Conservation (phyloP, 2,329 filamentous ascomycete species). For the Aspergillus terreus region DNA sequence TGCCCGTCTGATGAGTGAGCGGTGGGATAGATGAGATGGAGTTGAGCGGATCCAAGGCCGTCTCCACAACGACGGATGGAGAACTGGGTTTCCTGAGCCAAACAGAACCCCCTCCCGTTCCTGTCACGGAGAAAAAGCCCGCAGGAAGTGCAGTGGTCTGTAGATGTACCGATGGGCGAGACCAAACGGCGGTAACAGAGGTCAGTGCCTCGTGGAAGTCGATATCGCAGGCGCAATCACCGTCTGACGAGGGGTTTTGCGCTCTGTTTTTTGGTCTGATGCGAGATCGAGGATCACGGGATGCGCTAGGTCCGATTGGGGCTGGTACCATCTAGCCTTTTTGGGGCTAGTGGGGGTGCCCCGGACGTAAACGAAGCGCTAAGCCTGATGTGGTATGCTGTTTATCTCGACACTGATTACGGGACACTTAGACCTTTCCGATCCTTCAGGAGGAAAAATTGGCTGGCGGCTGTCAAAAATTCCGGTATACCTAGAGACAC, state of each 20-base stretch:
- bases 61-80: constrained; percentile 33
- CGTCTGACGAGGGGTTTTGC: constrained; percentile 4
- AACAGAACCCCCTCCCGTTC: constrained; percentile 1
- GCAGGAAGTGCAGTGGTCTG: neutral
- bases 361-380: constrained; percentile 1
- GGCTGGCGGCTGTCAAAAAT: neutral
- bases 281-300: constrained; percentile 25
- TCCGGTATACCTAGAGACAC: neutral
- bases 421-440: neutral
- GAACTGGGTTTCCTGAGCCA: constrained; percentile 14
- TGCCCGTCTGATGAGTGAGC: constrained; percentile 45
- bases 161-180: neutral
- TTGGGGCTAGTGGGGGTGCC: constrained; percentile 19
- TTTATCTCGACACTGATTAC: constrained; percentile 4
- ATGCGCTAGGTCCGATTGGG: constrained; percentile 15
- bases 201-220: neutral
- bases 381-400: constrained; percentile 8
- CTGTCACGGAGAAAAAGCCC: neutral
- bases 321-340: constrained; percentile 8
- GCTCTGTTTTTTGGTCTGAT: constrained; percentile 3
- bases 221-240: neutral
- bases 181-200: too few relatives aligned
- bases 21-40: constrained; percentile 14
- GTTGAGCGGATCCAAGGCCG: constrained; percentile 18
- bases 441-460: neutral